A percentile compares a stretch with the other conserved stretches of the same genome.
These are phyloP conservation scores for Xylaria curta DNA, from an alignment of 495 filamentous ascomycete genomes.

Conservation along the genomic window DNA sequence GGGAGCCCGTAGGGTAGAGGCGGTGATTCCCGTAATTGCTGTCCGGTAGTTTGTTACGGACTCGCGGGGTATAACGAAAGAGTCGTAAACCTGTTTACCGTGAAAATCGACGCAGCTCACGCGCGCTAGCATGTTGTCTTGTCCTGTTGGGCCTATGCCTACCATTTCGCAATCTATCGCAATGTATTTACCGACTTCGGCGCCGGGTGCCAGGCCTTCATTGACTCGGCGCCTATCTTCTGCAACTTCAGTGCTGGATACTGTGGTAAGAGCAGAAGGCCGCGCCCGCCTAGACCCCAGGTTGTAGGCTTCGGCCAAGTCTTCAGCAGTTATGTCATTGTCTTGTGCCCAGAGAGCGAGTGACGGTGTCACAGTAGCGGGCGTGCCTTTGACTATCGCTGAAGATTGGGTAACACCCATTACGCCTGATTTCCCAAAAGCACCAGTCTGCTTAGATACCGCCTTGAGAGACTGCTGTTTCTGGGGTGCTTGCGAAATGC, in stretches of 20 bases:
- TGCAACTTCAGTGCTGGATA: conserved; percentile 19
- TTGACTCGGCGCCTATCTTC: conserved; percentile 47
- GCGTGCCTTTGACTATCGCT: conserved; percentile 37
- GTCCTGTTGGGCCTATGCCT: conserved; percentile 75
- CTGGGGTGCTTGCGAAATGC: conserved; percentile 14
- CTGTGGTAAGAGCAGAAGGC: conserved; percentile 18
- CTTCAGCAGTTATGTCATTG: conserved; percentile 66
- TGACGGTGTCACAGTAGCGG: conserved; percentile 44
- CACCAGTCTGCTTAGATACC: background rate
- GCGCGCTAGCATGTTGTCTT: conserved; percentile 75
- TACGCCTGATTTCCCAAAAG: conserved; percentile 10
- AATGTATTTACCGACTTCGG: conserved; percentile 81
- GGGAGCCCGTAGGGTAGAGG: conserved; percentile 67
- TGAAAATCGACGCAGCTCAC: conserved; percentile 92
- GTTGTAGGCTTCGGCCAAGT: conserved; percentile 66
- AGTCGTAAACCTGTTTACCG: conserved; percentile 87
- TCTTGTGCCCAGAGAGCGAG: conserved; percentile 56
- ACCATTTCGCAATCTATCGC: conserved; percentile 99
- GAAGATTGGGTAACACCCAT: conserved; percentile 50
- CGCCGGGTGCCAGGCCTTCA: conserved; percentile 53
- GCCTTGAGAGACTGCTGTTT: conserved; percentile 2
- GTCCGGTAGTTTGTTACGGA: conserved; percentile 89
- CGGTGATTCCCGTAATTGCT: conserved; percentile 76
- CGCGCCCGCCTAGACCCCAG: conserved; percentile 42
- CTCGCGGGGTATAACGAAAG: conserved; percentile 71